Conservation (phyloP, 2,329 filamentous ascomycete species). For the Huntiella savannae region DNA sequence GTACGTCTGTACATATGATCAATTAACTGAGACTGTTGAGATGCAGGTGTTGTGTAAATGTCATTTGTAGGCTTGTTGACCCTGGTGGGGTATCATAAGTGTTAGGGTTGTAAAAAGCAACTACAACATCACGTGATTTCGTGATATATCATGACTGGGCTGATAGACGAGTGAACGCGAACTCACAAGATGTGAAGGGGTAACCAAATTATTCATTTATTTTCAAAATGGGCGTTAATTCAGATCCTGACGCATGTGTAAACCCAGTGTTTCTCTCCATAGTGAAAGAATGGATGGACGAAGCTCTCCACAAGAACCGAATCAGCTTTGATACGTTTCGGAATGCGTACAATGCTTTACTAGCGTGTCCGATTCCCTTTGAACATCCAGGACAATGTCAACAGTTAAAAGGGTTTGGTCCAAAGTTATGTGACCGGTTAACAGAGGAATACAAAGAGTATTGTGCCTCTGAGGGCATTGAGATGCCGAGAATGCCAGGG, state of each 20-base stretch:
- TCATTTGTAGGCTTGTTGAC: too few species aligned
- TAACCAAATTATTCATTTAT: too few species aligned
- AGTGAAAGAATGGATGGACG: slow-evolving; percentile 61
- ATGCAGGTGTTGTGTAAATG: too few species aligned
- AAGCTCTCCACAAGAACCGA: slow-evolving; percentile 46
- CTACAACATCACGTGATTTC: too few species aligned
- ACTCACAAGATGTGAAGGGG: too few species aligned
- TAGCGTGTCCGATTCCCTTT: slow-evolving; percentile 51
- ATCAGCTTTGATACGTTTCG: slow-evolving; percentile 56
- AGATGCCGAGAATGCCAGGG: slow-evolving; percentile 36
- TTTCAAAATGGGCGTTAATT: too few species aligned
- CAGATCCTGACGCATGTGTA: slow-evolving; percentile 22
- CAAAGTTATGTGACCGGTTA: slow-evolving; percentile 50
- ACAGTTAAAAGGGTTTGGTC: slow-evolving; percentile 55
- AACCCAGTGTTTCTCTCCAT: slow-evolving; percentile 55
- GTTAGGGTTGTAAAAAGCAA: too few species aligned
- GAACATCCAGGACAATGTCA: slow-evolving; percentile 54
- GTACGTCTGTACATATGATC: too few species aligned
- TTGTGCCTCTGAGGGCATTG: slow-evolving; percentile 46
- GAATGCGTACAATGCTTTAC: slow-evolving; percentile 59
- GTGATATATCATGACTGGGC: too few species aligned
- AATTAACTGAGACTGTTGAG: too few species aligned
- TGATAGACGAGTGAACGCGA: too few species aligned
- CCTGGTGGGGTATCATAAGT: too few species aligned
- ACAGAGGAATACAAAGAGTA: slow-evolving; percentile 40